phyloP scores from a whole-genome alignment of 2,329 filamentous ascomycete genomes.

The Plenodomus biglobosus region DNA sequence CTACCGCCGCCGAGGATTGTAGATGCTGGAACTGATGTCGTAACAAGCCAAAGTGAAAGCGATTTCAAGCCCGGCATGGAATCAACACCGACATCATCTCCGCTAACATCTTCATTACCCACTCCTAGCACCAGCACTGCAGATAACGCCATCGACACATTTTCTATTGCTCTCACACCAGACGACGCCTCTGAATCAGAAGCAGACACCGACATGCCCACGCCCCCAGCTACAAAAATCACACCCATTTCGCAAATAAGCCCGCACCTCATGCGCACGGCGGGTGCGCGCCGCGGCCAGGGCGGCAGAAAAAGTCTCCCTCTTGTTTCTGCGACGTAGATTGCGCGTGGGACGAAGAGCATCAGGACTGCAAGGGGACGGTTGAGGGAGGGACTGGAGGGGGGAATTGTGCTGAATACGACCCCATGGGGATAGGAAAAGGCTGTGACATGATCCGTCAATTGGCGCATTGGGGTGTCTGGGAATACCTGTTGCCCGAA shows the following conservation, averaged over 20 bases:
- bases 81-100: too few species aligned
- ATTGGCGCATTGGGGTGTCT: background rate
- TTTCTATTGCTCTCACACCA: slow-evolving; percentile 15
- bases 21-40: too few species aligned
- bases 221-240: slow-evolving; percentile 9
- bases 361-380: background rate
- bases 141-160: background rate
- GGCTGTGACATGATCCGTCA: too few species aligned
- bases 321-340: slow-evolving; percentile 34
- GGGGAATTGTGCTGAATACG: too few species aligned
- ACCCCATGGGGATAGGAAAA: too few species aligned
- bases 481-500: background rate
- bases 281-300: slow-evolving; percentile 17
- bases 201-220: background rate
- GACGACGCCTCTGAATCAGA: slow-evolving; percentile 25
- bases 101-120: too few species aligned
- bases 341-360: slow-evolving; percentile 2
- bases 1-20: background rate
- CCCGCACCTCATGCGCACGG: slow-evolving; percentile 33
- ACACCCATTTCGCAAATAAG: slow-evolving; percentile 16
- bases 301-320: slow-evolving; percentile 25
- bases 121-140: too few species aligned
- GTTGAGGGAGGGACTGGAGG: background rate
- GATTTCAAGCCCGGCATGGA: too few species aligned
- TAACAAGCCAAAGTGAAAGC: too few species aligned